Base-by-base conservation (phyloP, 202 grass and related monocot species). In the Elaeis oleifera region DNA sequence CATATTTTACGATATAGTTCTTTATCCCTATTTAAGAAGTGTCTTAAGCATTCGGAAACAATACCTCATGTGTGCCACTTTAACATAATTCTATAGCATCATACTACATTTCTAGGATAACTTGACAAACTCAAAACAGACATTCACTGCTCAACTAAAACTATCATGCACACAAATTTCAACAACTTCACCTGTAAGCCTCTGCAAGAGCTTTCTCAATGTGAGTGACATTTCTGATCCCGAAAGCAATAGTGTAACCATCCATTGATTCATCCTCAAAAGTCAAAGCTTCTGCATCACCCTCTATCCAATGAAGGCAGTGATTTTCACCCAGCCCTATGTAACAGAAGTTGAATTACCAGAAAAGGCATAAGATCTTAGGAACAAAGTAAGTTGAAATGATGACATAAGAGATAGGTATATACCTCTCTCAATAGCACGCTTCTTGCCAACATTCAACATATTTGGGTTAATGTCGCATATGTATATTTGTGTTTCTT, bases 381-480 rank as follows among this genome's bases (percentile, higher is more conserved):
- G 1, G 31, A 3, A 55, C 32, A 22, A 32, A 55, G 23, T 25
- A 54, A 67, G 51, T 1, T 21, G 5, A 52, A 29, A 28, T 6
- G 6, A 53, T 16, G 54, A 29, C 15, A 5, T 3, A 32, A 6
- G 15, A 5, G 32, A 5, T 29, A 25, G 18, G n/a, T 9, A 54
- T 25, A 15, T 6, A 90, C 90, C 92, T 91, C 79, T 89, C 70
- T 91, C 92, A 23, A 75, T 32, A 69, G 87, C 84, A 53, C 87
- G 87, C 50, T 97, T 97, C 74, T 89, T 97, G 61, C 92, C 92
- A 51, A 97, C 71, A 3, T 84, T 78, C 54, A 97, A 67, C 92
- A 97, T 97, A 63, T 91, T 89, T 69, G 84, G 92, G 68, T 97
- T 97, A 61, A 91, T 97, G 58, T 91, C 92, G 52, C 92, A 97